Conservation (phyloP, 2,329 filamentous ascomycete genomes). For the Fusarium clavum region DNA sequence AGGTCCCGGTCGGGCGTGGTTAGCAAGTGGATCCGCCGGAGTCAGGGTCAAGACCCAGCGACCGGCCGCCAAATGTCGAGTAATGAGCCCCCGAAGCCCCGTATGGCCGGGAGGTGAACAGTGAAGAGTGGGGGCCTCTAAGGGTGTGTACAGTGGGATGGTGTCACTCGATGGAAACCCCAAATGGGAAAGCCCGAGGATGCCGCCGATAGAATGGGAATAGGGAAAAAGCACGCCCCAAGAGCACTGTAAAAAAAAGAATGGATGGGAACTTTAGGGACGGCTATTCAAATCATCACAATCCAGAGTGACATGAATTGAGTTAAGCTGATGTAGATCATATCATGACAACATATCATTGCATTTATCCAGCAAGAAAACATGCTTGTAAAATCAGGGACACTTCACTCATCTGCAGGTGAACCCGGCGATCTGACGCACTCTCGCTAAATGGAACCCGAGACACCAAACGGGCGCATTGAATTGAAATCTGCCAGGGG, state of each 20-base stretch:
- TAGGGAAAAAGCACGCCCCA: not conserved
- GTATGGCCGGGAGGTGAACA: constrained; percentile 21
- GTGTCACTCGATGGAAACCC: constrained; percentile 34
- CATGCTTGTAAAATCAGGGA: not conserved
- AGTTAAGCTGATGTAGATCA: not conserved
- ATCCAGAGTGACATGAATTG: not conserved
- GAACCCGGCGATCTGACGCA: constrained; percentile 19
- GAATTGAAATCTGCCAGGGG: constrained; percentile 1
- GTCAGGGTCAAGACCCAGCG: constrained; percentile 41
- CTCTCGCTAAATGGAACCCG: constrained; percentile 8
- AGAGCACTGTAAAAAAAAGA: too few species aligned
- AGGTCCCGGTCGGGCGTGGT: constrained; percentile 15
- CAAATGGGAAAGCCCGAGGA: constrained; percentile 45
- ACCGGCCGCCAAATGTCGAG: constrained; percentile 25
- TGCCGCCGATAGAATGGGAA: constrained; percentile 24
- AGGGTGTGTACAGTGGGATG: constrained; percentile 28
- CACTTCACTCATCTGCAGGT: not conserved
- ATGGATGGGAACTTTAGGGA: too few species aligned
- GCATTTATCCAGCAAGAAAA: not conserved
- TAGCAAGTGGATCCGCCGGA: constrained; percentile 38
- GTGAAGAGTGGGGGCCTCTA: not conserved
- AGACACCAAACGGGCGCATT: constrained; percentile 34
- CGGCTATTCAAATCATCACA: not conserved
- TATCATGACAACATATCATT: not conserved
- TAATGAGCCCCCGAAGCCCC: constrained; percentile 30